Evolutionary conservation across 1,284 basidiomycete genomes (phyloP).

Genomic region (Abortiporus biennis): DNA sequence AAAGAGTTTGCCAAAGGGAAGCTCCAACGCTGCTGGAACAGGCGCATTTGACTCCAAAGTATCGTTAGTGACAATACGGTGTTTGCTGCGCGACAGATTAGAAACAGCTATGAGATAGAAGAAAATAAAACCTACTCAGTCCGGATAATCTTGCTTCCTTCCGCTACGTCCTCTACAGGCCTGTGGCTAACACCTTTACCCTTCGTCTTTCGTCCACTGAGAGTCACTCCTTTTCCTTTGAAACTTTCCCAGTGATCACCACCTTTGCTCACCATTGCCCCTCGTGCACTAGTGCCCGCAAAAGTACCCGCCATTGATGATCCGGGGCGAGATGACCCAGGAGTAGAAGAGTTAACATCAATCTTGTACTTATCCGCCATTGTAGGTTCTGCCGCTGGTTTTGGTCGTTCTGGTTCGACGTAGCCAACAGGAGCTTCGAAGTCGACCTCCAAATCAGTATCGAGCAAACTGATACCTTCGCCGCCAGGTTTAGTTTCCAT

Average conservation of each 20-base stretch:
- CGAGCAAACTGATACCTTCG: constrained; percentile 85
- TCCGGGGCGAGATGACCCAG: constrained; percentile 74
- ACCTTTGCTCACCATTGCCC: constrained; percentile 56
- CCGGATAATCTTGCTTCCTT: constrained; percentile 81
- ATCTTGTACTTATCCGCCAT: constrained; percentile 99
- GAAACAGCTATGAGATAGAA: constrained; percentile 6
- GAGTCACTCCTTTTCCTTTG: constrained; percentile 87
- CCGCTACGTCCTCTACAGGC: constrained; percentile 74
- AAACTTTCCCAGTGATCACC: constrained; percentile 88
- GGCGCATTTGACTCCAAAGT: constrained; percentile 71
- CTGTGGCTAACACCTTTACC: constrained; percentile 85
- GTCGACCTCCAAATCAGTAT: constrained; percentile 94
- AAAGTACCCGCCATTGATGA: constrained; percentile 71
- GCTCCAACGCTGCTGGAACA: constrained; percentile 84
- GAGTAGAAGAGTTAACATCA: constrained; percentile 78
- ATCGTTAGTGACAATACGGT: constrained; percentile 81
- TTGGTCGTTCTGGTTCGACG: constrained; percentile 87
- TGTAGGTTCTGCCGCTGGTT: constrained; percentile 76
- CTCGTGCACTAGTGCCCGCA: constrained; percentile 39
- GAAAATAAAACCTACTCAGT: constrained; percentile 63
- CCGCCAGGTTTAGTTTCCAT: constrained; percentile 92
- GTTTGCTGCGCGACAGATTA: constrained; percentile 54
- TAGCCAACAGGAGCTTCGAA: constrained; percentile 75
- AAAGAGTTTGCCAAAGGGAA: constrained; percentile 92
- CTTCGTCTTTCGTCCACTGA: constrained; percentile 85